Evolutionary conservation across 2,329 filamentous ascomycete genomes (phyloP), one percentile per base, ranked within the genome.

Genomic region (Arthrobotrys sinensis): DNA sequence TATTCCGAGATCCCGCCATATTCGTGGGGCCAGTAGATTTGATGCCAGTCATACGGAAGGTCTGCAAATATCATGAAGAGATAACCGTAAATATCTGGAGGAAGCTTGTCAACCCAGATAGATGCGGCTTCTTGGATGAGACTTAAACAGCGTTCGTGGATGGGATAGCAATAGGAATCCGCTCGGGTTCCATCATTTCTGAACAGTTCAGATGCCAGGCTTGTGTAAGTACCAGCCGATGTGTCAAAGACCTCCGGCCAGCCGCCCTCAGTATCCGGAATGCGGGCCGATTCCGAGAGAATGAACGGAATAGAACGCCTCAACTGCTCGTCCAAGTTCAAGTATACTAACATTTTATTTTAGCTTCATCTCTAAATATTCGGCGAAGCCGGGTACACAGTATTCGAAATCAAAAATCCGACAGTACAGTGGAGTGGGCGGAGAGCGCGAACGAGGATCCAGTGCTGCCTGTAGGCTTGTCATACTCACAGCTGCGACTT

Each of bases 1-100:
- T 60, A 60, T 8, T 60, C 55, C 19, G 36, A 40, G 10, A 43
- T 60, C 0, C 55, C 55, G 3, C 36, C 55, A n/a, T 43, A 60
- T 28, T 60, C 55, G 10, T 19, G 2, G 2, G 55, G 55, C 34
- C 16, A 60, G 21, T 60, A 60, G 1, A 43, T 8, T 28, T 16
- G 16, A 7, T 28, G 10, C 3, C 11, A 43, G 19, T 60, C 55
- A n/a, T 14, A 43, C 1, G 55, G 36, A 3, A 60, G 36, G 2
- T 43, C 55, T 1, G 3, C 19, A 11, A 60, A 24, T 1, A 60
- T 5, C 3, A 24, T 1, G n/a, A 60, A n/a, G 7, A 28, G 4
- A 8, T 7, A 43, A 1, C 1, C 10, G 7, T 24, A 28, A 5
- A 60, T 1, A 3, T 60, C 36, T 2, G 2, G 11, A 6, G 34